Percentiles rank a stretch among this genome's conserved stretches.
Conservation (phyloP, 495 filamentous ascomycete genomes). For the Jackrogersella multiformis region DNA sequence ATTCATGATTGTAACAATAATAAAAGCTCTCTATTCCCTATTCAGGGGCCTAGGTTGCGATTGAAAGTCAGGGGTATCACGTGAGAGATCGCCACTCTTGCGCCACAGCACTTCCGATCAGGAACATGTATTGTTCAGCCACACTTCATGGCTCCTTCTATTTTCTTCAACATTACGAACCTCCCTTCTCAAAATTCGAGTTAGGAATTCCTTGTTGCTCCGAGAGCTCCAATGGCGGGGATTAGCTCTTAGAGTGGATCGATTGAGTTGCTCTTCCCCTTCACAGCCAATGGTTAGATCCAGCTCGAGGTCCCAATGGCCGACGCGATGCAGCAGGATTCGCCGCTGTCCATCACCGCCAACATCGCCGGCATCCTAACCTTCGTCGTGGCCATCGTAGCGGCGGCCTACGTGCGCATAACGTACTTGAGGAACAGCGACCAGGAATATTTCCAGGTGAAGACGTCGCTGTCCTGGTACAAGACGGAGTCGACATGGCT, state of each 20-base stretch:
- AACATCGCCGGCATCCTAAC: conserved; percentile 53
- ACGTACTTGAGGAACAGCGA: conserved; percentile 49
- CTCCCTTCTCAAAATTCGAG: background rate
- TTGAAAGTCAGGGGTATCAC: conserved; percentile 30
- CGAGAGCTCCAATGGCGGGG: background rate
- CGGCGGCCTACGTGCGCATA: conserved; percentile 46
- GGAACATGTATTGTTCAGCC: conserved; percentile 1
- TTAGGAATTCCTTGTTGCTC: background rate
- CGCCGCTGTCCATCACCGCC: conserved; percentile 46
- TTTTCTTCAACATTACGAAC: background rate
- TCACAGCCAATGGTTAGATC: background rate
- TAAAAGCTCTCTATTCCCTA: no score
- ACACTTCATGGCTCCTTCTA: background rate
- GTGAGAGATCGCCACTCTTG: conserved; percentile 14
- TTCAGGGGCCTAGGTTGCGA: background rate
- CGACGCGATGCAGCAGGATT: conserved; percentile 40
- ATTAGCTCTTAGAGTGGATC: background rate
- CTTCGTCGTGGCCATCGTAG: conserved; percentile 48
- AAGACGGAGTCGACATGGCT: conserved; percentile 52
- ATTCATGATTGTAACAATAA: no score
- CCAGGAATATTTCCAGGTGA: conserved; percentile 50
- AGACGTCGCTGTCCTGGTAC: conserved; percentile 50
- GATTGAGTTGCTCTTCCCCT: no score
- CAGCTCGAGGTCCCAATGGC: conserved; percentile 31
- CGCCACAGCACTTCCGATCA: background rate